A percentile compares a stretch with the other conserved stretches of the same genome.
phyloP scores from a whole-genome alignment of 176 grass and related monocot genomes.

The Thalia dealbata region DNA sequence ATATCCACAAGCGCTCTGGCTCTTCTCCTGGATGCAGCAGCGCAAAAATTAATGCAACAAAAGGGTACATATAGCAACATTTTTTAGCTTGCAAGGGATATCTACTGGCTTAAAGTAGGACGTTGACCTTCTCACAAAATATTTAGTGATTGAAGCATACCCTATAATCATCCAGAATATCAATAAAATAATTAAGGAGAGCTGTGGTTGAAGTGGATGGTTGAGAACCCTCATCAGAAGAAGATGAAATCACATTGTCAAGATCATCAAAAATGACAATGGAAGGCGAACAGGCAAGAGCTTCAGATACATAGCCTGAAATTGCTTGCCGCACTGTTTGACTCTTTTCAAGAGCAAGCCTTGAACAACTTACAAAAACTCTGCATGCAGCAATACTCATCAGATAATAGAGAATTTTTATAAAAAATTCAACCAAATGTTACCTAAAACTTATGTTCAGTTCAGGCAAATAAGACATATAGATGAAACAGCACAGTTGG shows the following conservation, averaged over 20 bases:
- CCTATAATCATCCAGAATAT: slow-evolving; percentile 79
- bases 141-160: slow-evolving; percentile 22
- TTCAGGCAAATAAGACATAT: slow-evolving; percentile 16
- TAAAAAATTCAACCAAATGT: neutral
- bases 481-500: slow-evolving; percentile 4
- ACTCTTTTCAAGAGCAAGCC: slow-evolving; percentile 66
- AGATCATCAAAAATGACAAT: slow-evolving; percentile 91
- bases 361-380: slow-evolving; percentile 71
- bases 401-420: slow-evolving; percentile 5
- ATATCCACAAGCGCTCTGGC: slow-evolving; percentile 53
- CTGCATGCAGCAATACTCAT: slow-evolving; percentile 40
- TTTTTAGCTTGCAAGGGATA: neutral
- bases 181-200: slow-evolving; percentile 52
- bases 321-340: slow-evolving; percentile 52
- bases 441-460: neutral
- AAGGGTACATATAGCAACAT: neutral
- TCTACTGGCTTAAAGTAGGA: neutral
- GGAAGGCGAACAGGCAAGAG: slow-evolving; percentile 65
- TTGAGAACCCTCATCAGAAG: slow-evolving; percentile 63
- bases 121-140: neutral
- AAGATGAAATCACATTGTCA: slow-evolving; percentile 57
- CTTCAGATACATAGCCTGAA: slow-evolving; percentile 56
- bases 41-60: neutral
- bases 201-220: slow-evolving; percentile 53
- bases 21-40: slow-evolving; percentile 44